These are phyloP conservation scores for Penicillium sp. DNA, from an alignment of 2,329 filamentous ascomycete species.

Conservation along the genomic window DNA sequence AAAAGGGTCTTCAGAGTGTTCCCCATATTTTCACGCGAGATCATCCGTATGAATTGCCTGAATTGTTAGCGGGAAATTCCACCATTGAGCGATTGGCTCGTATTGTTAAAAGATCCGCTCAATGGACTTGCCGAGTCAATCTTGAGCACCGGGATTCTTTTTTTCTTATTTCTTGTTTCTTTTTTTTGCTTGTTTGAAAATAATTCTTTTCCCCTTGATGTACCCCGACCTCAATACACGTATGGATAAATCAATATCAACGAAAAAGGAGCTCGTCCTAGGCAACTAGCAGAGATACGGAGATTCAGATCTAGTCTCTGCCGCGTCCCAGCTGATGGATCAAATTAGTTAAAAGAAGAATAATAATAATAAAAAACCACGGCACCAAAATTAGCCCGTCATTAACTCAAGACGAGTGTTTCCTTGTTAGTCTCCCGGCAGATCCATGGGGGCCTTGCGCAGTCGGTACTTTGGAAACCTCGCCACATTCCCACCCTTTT, in stretches of 20 bases:
- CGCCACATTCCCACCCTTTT: constrained; percentile 22
- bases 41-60: constrained; percentile 3
- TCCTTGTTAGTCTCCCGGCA: constrained; percentile 23
- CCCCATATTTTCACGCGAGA: constrained; percentile 1
- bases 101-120: constrained; percentile 4
- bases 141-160: not conserved
- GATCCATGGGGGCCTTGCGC: constrained; percentile 16
- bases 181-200: no score
- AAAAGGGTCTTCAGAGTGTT: not conserved
- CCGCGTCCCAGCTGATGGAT: constrained; percentile 22
- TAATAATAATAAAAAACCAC: not conserved
- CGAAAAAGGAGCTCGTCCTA: not conserved
- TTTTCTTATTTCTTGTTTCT: no score
- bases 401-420: constrained; percentile 11
- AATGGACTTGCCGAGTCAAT: constrained; percentile 9
- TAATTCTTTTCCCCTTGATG: not conserved
- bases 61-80: constrained; percentile 3
- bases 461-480: constrained; percentile 13
- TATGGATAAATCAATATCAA: not conserved
- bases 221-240: not conserved
- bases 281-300: constrained; percentile 20
- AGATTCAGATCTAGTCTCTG: constrained; percentile 8
- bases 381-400: not conserved
- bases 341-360: constrained; percentile 13
- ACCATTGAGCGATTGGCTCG: constrained; percentile 1